These are phyloP conservation scores for Parathielavia hyrcaniae DNA, from an alignment of 495 filamentous ascomycete species.

Conservation along the genomic window DNA sequence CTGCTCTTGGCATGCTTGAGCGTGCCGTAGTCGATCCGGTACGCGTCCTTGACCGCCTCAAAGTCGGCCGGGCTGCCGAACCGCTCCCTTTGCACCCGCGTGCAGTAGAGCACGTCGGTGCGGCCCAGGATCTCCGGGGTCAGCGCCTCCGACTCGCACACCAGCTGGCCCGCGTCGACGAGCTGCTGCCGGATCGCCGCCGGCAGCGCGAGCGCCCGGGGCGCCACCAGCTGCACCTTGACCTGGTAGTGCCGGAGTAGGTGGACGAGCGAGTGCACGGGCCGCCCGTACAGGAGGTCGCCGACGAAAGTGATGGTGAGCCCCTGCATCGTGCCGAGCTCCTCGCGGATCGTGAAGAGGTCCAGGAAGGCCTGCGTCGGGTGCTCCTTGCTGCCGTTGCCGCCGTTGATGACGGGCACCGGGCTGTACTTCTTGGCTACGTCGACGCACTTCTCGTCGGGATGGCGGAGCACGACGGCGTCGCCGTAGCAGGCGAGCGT, in stretches of 20 bases:
- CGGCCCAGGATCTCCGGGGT: slow-evolving; percentile 76
- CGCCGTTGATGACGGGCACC: slow-evolving; percentile 92
- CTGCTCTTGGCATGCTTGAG: slow-evolving; percentile 83
- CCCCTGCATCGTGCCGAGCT: slow-evolving; percentile 88
- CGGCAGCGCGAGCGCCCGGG: slow-evolving; percentile 70
- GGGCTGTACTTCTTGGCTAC: slow-evolving; percentile 77
- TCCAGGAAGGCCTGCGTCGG: slow-evolving; percentile 98
- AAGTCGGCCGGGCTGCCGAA: slow-evolving; percentile 74
- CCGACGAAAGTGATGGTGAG: slow-evolving; percentile 93
- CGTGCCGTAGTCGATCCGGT: slow-evolving; percentile 83
- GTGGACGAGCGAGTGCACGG: slow-evolving; percentile 90
- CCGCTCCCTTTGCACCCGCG: slow-evolving; percentile 90
- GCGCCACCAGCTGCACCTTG: slow-evolving; percentile 82
- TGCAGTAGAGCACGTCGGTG: slow-evolving; percentile 92
- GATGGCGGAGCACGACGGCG: slow-evolving; percentile 89
- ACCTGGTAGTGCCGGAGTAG: slow-evolving; percentile 93
- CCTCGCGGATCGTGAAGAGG: slow-evolving; percentile 95
- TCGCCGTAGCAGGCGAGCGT: slow-evolving; percentile 92
- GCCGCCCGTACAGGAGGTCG: slow-evolving; percentile 85
- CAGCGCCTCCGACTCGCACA: slow-evolving; percentile 65
- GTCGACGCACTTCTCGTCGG: slow-evolving; percentile 67
- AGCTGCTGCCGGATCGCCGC: slow-evolving; percentile 64
- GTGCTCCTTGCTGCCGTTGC: slow-evolving; percentile 91
- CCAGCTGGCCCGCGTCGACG: slow-evolving; percentile 63
- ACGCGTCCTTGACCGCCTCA: slow-evolving; percentile 77